Conservation (phyloP, 257 asterid genomes). For the Nicotiana benthamiana region DNA sequence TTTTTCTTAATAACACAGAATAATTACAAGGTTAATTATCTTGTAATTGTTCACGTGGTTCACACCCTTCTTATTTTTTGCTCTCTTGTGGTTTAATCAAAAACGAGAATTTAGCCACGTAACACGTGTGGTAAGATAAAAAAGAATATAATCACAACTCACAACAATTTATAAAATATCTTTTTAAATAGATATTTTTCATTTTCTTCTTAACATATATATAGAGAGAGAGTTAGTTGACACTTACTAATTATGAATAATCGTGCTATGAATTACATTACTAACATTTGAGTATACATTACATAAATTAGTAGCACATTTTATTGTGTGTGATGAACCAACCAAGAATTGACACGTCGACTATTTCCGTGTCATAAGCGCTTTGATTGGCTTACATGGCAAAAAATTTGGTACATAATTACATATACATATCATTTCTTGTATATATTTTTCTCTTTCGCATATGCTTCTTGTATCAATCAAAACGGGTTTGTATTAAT, state of each 20-base stretch:
- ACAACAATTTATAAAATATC: too few species aligned
- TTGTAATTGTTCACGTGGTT: background rate
- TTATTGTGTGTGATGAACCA: background rate
- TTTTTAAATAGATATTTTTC: too few species aligned
- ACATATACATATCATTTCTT: background rate
- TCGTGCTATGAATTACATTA: background rate
- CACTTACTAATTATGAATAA: background rate
- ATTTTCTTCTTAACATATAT: too few species aligned
- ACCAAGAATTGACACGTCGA: background rate
- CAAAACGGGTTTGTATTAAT: background rate
- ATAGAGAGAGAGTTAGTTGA: background rate
- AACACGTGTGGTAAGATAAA: too few species aligned
- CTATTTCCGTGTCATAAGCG: background rate
- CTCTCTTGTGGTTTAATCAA: background rate
- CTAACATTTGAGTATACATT: background rate
- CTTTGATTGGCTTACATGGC: background rate
- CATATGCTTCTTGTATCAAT: background rate
- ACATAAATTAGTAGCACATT: background rate
- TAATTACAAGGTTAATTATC: background rate
- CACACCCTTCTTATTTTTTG: background rate
- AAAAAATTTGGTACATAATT: background rate
- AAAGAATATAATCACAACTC: too few species aligned
- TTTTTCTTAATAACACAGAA: too few species aligned
- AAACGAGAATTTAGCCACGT: background rate
- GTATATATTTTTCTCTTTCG: background rate